phyloP scores from a whole-genome alignment of 495 filamentous ascomycete species.

The Annulohypoxylon nitens region DNA sequence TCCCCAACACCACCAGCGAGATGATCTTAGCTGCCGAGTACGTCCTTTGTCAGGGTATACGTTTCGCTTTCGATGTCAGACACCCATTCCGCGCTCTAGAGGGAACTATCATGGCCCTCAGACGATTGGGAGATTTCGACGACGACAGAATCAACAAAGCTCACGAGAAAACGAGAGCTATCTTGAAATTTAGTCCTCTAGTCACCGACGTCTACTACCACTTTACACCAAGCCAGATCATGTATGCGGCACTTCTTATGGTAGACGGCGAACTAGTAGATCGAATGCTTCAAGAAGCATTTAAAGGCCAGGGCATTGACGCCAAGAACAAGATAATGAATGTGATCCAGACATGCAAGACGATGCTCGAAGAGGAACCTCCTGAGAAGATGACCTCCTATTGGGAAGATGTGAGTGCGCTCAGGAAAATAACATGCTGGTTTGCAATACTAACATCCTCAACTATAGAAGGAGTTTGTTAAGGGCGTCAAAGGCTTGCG shows the following conservation, averaged over 20 bases:
- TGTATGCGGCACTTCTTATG: conserved; percentile 81
- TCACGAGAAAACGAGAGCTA: conserved; percentile 75
- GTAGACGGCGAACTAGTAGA: conserved; percentile 78
- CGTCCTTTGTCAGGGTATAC: conserved; percentile 89
- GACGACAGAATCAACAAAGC: conserved; percentile 71
- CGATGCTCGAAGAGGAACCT: conserved; percentile 64
- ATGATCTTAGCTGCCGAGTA: conserved; percentile 91
- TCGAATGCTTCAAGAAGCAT: conserved; percentile 80
- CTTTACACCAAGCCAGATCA: conserved; percentile 94
- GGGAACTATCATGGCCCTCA: conserved; percentile 86
- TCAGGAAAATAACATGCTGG: neutral
- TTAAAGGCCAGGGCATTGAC: conserved; percentile 56
- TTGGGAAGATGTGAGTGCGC: conserved; percentile 56
- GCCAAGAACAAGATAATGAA: conserved; percentile 61
- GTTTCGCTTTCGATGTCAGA: conserved; percentile 91
- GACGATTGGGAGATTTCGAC: conserved; percentile 61
- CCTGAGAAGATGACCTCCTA: conserved; percentile 58
- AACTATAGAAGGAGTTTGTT: conserved; percentile 52
- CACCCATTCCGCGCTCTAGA: conserved; percentile 91
- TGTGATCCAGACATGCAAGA: conserved; percentile 63
- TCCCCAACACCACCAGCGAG: conserved; percentile 76
- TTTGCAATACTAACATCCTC: conserved; percentile 50
- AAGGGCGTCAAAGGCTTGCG: conserved; percentile 66
- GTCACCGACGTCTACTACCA: conserved; percentile 96
- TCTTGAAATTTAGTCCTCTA: conserved; percentile 82